Conservation (phyloP, 2,329 filamentous ascomycete species). For the Neonectria coccinea region DNA sequence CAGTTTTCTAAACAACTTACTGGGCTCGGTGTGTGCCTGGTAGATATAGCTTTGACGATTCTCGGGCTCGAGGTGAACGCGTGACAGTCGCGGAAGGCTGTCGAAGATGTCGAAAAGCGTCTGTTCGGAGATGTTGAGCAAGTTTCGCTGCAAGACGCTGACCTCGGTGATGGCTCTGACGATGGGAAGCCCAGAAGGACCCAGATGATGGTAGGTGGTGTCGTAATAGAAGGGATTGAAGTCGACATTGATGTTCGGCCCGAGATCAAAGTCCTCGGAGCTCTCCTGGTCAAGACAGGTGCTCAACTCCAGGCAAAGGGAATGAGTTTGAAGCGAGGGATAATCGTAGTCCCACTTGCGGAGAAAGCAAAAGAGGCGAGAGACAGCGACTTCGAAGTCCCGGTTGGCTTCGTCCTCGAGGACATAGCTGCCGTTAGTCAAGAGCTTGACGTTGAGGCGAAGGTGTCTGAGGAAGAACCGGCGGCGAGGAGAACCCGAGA, state of each 20-base stretch:
- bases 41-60: background rate
- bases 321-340: too few species aligned
- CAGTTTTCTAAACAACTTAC: background rate
- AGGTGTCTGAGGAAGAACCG: background rate
- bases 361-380: background rate
- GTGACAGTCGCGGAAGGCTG: background rate
- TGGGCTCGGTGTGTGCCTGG: background rate
- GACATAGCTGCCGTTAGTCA: background rate
- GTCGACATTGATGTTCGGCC: background rate
- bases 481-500: background rate
- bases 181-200: background rate
- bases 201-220: too few species aligned
- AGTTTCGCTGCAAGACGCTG: too few species aligned
- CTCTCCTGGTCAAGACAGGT: too few species aligned
- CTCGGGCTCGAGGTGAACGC: background rate
- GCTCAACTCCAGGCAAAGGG: background rate
- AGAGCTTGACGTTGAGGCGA: background rate
- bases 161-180: background rate
- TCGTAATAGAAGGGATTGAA: background rate
- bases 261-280: too few species aligned
- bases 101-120: background rate
- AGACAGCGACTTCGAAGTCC: background rate
- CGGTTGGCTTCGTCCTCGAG: background rate
- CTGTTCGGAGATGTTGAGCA: background rate
- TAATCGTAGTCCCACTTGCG: background rate